Conservation (phyloP, 2,329 filamentous ascomycete genomes). For the Calonectria honghensis region DNA sequence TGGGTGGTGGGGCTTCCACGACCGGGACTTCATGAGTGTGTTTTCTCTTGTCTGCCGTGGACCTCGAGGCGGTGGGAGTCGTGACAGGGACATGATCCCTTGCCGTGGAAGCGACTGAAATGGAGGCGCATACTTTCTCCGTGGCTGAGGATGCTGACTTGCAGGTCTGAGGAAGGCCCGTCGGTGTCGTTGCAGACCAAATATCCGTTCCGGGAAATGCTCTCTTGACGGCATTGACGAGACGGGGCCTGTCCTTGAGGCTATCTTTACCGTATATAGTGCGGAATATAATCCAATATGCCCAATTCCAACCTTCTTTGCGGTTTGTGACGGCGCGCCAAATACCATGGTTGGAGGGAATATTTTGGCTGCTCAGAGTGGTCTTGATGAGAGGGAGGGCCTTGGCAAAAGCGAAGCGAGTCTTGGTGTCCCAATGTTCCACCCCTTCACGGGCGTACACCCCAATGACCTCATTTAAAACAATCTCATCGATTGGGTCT, state of each 20-base stretch:
- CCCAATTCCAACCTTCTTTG: constrained; percentile 37
- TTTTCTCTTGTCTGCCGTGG: not conserved
- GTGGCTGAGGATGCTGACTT: not conserved
- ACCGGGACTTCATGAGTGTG: not conserved
- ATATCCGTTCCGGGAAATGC: constrained; percentile 30
- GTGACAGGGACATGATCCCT: not conserved
- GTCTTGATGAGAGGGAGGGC: constrained; percentile 25
- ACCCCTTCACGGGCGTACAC: constrained; percentile 29
- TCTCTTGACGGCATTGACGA: not conserved
- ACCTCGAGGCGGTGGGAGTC: not conserved
- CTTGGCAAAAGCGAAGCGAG: constrained; percentile 33
- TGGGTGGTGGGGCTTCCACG: not conserved
- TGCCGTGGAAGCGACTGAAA: not conserved
- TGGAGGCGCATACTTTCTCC: constrained; percentile 1
- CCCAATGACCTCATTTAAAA: constrained; percentile 17
- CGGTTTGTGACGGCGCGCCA: constrained; percentile 18
- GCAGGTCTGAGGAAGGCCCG: too few relatives aligned
- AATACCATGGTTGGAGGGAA: constrained; percentile 27
- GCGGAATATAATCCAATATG: constrained; percentile 36
- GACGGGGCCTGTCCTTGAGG: not conserved
- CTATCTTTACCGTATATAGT: constrained; percentile 26
- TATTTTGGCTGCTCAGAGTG: constrained; percentile 1
- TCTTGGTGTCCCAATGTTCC: constrained; percentile 21
- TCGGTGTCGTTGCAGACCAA: constrained; percentile 28
- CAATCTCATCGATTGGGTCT: constrained; percentile 2